Base-by-base conservation (phyloP, 768 basidiomycete genomes). In the Tricholoma hemisulphureum region DNA sequence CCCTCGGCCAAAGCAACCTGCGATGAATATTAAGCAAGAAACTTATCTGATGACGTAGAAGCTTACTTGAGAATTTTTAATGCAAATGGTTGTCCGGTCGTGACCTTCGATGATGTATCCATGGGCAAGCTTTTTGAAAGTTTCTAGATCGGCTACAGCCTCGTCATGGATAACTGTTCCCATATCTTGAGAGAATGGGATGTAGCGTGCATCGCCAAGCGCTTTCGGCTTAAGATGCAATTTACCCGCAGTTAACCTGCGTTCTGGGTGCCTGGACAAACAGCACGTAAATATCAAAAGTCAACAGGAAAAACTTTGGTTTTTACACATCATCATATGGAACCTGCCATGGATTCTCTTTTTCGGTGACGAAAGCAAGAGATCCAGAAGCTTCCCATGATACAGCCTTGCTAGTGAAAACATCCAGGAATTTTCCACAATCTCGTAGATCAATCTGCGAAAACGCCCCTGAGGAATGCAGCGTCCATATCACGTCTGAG, bases 261-360 rank as follows among this genome's bases (percentile, higher is more conserved):
- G 69, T 4, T 76, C 73, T 4, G 79, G 79, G 53, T 68, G 68
- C 54, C 80, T 84, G 53, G 32, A 34, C 32, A 58, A 18, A 49
- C 24, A 29, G 55, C 39, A 62, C 28, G 31, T 61, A 29, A 56
- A 39, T 46, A 31, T 3, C 28, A 45, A 18, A 29, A 51, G 6
- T 35, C 55, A 29, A 9, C 28, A 11, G 6, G 20, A 43, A 39
- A 53, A 57, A 41, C 6, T 18, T 28, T 10, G 14, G n/a, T 11
- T 14, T 85, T 53, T 64, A 91, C 91, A 87, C 64, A 64, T 94
- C 92, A 61, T 94, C 92, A 58, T 89, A 93, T 2, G 92, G 92
- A 2, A 87, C 67, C 63, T 92, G 89, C 78, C 82, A 86, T 35
- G 67, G 67, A 5, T 65, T 60, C 39, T 72, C 74, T n/a, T 70